Conservation (phyloP, 2,329 filamentous ascomycete species). For the Calonectria pseudoreteaudii region DNA sequence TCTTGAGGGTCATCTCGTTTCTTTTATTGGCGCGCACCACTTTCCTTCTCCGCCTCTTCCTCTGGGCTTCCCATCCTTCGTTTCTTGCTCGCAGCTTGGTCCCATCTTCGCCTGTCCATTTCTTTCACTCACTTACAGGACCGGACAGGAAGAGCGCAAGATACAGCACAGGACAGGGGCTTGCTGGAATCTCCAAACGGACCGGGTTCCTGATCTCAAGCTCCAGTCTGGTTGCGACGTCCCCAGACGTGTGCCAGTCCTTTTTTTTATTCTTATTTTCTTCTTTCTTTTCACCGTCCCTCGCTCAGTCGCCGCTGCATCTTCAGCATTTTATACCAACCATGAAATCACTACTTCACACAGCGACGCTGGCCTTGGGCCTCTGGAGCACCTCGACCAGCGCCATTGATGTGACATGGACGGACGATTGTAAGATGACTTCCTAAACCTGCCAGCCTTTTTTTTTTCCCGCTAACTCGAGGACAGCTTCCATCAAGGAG, state of each 20-base stretch:
- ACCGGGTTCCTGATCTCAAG: background rate
- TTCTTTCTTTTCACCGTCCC: background rate
- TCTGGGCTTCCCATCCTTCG: background rate
- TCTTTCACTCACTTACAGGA: background rate
- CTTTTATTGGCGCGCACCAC: conserved; percentile 17
- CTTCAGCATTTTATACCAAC: conserved; percentile 25
- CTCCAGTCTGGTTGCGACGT: background rate
- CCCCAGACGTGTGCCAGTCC: background rate
- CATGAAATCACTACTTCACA: conserved; percentile 35
- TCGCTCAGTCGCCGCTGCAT: background rate
- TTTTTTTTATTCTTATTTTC: conserved; percentile 14
- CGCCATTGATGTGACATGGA: conserved; percentile 35
- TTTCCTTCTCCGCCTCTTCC: conserved; percentile 2
- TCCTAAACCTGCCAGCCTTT: background rate
- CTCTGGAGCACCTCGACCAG: conserved; percentile 26
- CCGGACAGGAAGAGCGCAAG: background rate
- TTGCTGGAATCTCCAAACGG: background rate
- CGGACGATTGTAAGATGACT: conserved; percentile 34
- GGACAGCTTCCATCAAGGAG: conserved; percentile 61
- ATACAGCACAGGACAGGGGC: background rate
- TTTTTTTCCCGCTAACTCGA: background rate
- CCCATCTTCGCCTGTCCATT: background rate
- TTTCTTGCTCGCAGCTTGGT: background rate
- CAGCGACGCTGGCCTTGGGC: conserved; percentile 27
- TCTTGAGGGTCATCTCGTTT: conserved; percentile 3